These are phyloP conservation scores for Aureobasidium zeae DNA, from an alignment of 2,329 filamentous ascomycete species.

Conservation along the genomic window DNA sequence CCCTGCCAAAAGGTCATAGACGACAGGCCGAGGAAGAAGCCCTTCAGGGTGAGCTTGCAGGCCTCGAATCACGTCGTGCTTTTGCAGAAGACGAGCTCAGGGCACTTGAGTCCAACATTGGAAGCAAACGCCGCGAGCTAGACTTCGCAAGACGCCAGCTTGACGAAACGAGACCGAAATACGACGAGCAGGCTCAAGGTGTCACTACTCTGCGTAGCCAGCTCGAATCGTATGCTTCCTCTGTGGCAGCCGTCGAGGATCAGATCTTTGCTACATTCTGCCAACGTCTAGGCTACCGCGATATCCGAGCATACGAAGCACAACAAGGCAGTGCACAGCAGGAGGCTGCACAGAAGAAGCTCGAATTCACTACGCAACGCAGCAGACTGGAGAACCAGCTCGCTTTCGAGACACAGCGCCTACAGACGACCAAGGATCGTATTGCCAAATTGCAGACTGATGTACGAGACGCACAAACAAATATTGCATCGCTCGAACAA, in stretches of 20 bases:
- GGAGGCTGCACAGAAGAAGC: conserved; percentile 76
- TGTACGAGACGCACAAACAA: conserved; percentile 55
- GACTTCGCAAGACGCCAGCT: conserved; percentile 65
- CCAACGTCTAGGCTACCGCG: conserved; percentile 70
- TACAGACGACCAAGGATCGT: conserved; percentile 61
- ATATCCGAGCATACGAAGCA: conserved; percentile 87
- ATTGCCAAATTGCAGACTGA: conserved; percentile 59
- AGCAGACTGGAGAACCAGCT: conserved; percentile 53
- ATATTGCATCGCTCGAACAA: conserved; percentile 59
- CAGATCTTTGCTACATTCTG: conserved; percentile 82
- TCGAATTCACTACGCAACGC: conserved; percentile 74
- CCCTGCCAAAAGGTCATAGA: conserved; percentile 69
- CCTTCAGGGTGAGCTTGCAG: conserved; percentile 68
- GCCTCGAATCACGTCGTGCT: conserved; percentile 66
- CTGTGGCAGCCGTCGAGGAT: conserved; percentile 77
- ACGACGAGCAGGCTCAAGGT: conserved; percentile 59
- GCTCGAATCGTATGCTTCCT: conserved; percentile 48
- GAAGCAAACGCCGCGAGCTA: conserved; percentile 75
- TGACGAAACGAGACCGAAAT: conserved; percentile 67
- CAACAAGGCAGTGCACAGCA: conserved; percentile 89
- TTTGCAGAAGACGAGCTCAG: conserved; percentile 67
- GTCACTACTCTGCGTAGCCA: conserved; percentile 53
- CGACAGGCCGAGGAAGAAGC: conserved; percentile 69
- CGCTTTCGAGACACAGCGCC: conserved; percentile 58
- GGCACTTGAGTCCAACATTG: conserved; percentile 70